Conservation (phyloP, 225 moss, liverwort and hornwort species). For the Ulota crispa region DNA sequence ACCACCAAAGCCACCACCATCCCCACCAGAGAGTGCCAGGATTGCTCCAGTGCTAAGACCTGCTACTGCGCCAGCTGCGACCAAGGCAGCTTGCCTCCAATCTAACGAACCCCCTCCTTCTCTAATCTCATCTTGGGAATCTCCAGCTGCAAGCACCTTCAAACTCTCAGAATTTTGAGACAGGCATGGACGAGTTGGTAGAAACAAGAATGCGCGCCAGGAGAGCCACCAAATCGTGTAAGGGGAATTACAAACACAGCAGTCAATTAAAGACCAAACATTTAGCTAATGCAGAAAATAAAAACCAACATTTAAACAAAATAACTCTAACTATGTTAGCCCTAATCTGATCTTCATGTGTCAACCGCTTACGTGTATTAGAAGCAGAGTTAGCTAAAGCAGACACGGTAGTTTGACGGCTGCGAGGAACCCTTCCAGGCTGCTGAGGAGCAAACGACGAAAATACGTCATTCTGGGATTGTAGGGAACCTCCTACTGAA, state of each 20-base stretch:
- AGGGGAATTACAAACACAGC: not conserved
- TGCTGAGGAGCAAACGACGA: conserved; percentile 37
- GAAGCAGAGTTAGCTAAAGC: conserved; percentile 27
- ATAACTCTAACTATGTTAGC: not conserved
- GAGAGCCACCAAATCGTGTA: not conserved
- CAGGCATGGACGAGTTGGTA: not conserved
- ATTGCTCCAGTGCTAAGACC: conserved; percentile 40
- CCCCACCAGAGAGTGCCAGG: conserved; percentile 46
- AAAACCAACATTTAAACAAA: not conserved
- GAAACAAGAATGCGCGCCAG: not conserved
- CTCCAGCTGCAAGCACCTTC: conserved; percentile 25
- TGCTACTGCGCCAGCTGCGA: conserved; percentile 45
- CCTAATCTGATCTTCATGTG: not conserved
- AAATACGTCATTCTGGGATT: conserved; percentile 22
- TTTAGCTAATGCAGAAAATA: not conserved
- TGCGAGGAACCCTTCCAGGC: conserved; percentile 23
- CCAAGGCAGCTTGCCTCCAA: conserved; percentile 53
- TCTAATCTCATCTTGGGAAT: conserved; percentile 4
- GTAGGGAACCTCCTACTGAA: conserved; percentile 25
- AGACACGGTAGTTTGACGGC: conserved; percentile 28
- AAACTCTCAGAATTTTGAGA: conserved; percentile 10
- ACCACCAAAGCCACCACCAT: conserved; percentile 60
- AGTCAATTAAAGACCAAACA: not conserved
- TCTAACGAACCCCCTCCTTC: conserved; percentile 16
- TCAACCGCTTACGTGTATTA: conserved; percentile 30